Evolutionary conservation across 2,329 filamentous ascomycete genomes (phyloP).

Genomic region (Colletotrichum musae): DNA sequence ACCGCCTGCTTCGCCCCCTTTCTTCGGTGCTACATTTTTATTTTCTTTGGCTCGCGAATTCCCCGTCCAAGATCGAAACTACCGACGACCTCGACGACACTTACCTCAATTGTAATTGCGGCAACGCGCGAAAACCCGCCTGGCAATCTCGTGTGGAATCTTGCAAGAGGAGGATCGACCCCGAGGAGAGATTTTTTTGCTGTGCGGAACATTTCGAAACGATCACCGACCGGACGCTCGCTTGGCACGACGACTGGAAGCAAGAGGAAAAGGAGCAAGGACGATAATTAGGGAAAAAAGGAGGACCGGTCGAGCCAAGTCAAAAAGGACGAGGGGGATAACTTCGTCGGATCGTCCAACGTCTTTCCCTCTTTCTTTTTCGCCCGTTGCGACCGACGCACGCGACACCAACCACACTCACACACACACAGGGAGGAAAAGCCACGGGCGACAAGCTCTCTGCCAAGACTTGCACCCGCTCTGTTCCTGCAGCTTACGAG

Average conservation of each 20-base stretch:
- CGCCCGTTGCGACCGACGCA: not conserved
- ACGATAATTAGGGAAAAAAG: not conserved
- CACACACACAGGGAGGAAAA: not conserved
- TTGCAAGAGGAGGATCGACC: conserved; percentile 38
- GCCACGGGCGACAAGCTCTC: conserved; percentile 33
- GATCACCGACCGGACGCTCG: not conserved
- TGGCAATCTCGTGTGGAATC: conserved; percentile 22
- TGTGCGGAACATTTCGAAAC: conserved; percentile 2
- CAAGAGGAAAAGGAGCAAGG: not conserved
- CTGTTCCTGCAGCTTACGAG: conserved; percentile 35
- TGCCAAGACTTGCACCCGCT: conserved; percentile 37
- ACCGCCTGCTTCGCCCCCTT: not conserved
- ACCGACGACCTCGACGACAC: not conserved
- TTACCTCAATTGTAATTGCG: conserved; percentile 26
- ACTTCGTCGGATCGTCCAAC: conserved; percentile 1
- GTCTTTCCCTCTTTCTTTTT: not conserved
- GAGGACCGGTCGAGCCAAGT: conserved; percentile 1
- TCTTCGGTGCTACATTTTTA: not conserved
- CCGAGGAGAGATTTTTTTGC: conserved; percentile 13
- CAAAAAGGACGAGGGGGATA: not conserved
- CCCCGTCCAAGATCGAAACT: not conserved
- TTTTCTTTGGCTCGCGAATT: conserved; percentile 1
- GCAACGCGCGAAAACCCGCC: conserved; percentile 7
- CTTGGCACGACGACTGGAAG: conserved; percentile 5
- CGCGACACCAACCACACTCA: conserved; percentile 3